These are phyloP conservation scores for Sparassis latifolia DNA, from an alignment of 1,284 basidiomycete species.

Conservation along the genomic window DNA sequence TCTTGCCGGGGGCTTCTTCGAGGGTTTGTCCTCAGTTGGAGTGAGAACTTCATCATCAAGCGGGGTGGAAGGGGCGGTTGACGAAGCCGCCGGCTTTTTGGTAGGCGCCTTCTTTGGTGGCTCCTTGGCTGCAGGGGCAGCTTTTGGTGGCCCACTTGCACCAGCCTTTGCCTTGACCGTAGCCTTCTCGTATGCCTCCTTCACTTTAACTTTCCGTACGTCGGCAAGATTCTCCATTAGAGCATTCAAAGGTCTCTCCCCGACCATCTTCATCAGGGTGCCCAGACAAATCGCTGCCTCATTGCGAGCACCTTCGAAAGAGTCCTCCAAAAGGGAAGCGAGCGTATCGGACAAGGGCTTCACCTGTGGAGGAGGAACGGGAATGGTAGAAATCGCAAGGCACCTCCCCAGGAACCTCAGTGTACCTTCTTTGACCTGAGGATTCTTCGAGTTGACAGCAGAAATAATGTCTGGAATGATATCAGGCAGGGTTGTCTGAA, in stretches of 20 bases:
- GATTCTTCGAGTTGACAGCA: conserved; percentile 87
- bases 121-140: conserved; percentile 33
- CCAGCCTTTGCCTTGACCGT: conserved; percentile 81
- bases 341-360: conserved; percentile 83
- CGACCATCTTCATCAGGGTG: conserved; percentile 94
- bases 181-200: conserved; percentile 87
- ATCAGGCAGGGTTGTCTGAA: conserved; percentile 74
- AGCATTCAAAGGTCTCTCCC: conserved; percentile 87
- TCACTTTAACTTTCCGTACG: conserved; percentile 88
- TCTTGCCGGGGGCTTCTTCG: conserved; percentile 46
- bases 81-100: conserved; percentile 17
- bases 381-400: conserved; percentile 62
- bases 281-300: conserved; percentile 88
- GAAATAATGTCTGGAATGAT: conserved; percentile 81
- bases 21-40: conserved; percentile 37
- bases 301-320: conserved; percentile 85
- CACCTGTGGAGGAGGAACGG: conserved; percentile 71
- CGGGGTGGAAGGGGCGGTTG: conserved; percentile 19
- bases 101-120: conserved; percentile 44
- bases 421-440: conserved; percentile 93
- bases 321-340: conserved; percentile 78
- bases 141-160: conserved; percentile 40
- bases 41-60: conserved; percentile 26
- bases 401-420: conserved; percentile 85
- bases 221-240: conserved; percentile 86